phyloP scores from a whole-genome alignment of 441 rosid genomes.

The Cnidoscolus chayamansa region DNA sequence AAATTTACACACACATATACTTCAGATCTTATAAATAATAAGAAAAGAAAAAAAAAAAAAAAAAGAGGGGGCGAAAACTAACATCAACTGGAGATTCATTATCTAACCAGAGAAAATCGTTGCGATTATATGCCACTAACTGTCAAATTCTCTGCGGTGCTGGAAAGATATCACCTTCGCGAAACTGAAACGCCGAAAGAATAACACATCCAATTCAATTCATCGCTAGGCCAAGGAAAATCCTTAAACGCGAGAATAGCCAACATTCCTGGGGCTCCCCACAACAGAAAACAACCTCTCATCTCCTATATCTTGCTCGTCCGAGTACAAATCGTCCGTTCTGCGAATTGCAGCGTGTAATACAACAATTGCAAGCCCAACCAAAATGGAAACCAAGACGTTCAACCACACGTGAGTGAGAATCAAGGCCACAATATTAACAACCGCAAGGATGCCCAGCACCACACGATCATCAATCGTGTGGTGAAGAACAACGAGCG shows the following conservation, averaged over 20 bases:
- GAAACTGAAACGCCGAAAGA: background rate
- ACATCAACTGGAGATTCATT: background rate
- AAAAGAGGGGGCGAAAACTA: background rate
- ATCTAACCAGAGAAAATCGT: background rate
- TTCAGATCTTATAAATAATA: background rate
- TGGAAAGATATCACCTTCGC: background rate
- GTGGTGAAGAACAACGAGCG: slow-evolving; percentile 37
- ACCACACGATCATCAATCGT: slow-evolving; percentile 56
- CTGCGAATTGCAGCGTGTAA: slow-evolving; percentile 53
- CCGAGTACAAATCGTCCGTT: slow-evolving; percentile 47
- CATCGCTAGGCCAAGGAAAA: background rate
- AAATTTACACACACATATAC: slow-evolving; percentile 12
- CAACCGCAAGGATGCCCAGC: slow-evolving; percentile 35
- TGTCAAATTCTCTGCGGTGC: slow-evolving; percentile 1
- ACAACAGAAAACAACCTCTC: slow-evolving; percentile 51
- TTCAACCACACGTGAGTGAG: slow-evolving; percentile 60
- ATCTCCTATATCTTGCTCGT: slow-evolving; percentile 36
- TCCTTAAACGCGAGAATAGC: slow-evolving; percentile 37
- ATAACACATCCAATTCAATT: slow-evolving; percentile 3
- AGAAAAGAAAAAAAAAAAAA: no score
- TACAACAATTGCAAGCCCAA: slow-evolving; percentile 36
- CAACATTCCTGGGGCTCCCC: slow-evolving; percentile 41
- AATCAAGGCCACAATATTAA: slow-evolving; percentile 49
- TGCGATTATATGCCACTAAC: background rate
- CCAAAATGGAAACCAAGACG: slow-evolving; percentile 50